Conservation (phyloP, 1,284 basidiomycete species). For the Neonothopanus nambi region DNA sequence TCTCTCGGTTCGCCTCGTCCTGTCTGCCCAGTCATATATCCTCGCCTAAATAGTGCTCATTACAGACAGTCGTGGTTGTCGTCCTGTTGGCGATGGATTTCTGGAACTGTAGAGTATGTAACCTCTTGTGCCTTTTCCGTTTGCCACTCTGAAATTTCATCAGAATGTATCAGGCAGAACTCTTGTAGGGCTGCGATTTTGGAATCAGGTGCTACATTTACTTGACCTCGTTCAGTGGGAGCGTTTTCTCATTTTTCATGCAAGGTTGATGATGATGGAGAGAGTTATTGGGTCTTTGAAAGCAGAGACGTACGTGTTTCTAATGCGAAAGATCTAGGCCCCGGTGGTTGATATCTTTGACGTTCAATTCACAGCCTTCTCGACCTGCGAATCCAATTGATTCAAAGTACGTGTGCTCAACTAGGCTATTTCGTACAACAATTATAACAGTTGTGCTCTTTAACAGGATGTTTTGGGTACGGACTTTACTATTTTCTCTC, state of each 20-base stretch:
- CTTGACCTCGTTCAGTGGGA: constrained; percentile 1
- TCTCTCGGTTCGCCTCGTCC: constrained; percentile 58
- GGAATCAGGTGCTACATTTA: constrained; percentile 79
- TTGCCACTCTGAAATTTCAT: constrained; percentile 8
- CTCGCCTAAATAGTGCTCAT: not conserved
- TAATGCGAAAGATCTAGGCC: not conserved
- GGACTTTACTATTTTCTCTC: constrained; percentile 17
- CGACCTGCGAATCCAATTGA: constrained; percentile 89
- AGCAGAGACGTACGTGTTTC: constrained; percentile 75
- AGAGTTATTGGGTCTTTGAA: constrained; percentile 96
- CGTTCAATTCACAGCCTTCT: constrained; percentile 62
- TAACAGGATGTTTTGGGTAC: constrained; percentile 88
- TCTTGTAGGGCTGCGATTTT: constrained; percentile 89
- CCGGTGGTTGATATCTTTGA: not conserved
- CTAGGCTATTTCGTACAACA: constrained; percentile 10
- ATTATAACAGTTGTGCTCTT: not conserved
- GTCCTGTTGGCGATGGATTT: constrained; percentile 93
- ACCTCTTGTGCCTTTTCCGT: not conserved
- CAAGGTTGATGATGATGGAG: constrained; percentile 91
- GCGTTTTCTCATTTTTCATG: constrained; percentile 12
- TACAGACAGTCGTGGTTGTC: constrained; percentile 86
- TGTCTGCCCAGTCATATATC: not conserved
- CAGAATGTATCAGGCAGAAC: constrained; percentile 92
- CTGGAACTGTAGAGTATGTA: constrained; percentile 87
- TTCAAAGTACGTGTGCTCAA: constrained; percentile 66